Evolutionary conservation across 2,329 filamentous ascomycete genomes (phyloP), one percentile per base, ranked within the genome.

Genomic region (Aspergillus floridensis): DNA sequence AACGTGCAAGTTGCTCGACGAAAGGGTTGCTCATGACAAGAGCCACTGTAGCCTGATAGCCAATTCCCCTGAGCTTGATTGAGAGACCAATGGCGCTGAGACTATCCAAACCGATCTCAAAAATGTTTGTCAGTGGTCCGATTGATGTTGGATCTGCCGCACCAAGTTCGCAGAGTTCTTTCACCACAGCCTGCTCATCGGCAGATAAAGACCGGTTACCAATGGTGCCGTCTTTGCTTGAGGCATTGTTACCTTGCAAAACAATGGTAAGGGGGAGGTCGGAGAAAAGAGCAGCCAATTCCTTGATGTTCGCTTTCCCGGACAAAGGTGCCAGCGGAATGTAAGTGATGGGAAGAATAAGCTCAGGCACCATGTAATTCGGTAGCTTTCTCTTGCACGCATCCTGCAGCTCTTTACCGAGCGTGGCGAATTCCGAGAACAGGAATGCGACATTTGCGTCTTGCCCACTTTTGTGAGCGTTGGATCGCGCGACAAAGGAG

Each of bases 41-140:
- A n/a, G 73, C 68, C 6, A 77, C 72, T 16, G 67, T 69, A 24
- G 68, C 67, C 14, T 68, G 65, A 22, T 73, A 76, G 1, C 75
- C 75, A 5, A 71, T 63, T 35, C 69, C 70, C 31, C 66, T 66
- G 8, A 77, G 63, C 49, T 68, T 70, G 44, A 74, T 68, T 1
- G 73, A 72, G n/a, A 77, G 61, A 29, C 69, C 71, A 29, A 77
- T 76, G 14, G 71, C 72, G 47, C 67, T 72, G 5, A 78, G 62
- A 61, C 75, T 77, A 60, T 78, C 76, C 32, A 77, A 57, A 0
- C 75, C 75, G 16, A 77, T 65, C 53, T 73, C 70, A 48, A 77
- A 77, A 14, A 77, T 70, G 16, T 72, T 74, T 2, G 70, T 73
- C 56, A 67, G 53, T 1, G 64, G 64, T 0, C 53, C 57, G 11